Conservation (phyloP, 139 green algal genomes). For the Marvania coccoides region DNA sequence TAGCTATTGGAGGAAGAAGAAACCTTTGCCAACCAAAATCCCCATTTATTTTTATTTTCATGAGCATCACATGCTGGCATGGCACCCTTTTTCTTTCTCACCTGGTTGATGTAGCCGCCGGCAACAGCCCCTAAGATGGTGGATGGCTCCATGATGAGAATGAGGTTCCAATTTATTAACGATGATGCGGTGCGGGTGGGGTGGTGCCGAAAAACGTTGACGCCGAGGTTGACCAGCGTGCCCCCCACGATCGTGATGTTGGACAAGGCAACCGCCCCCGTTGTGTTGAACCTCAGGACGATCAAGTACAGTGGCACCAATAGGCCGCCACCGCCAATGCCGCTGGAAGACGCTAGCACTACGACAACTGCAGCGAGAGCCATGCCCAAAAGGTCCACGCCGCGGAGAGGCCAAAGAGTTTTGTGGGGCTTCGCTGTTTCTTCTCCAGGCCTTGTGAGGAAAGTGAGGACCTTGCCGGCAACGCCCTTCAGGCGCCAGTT, state of each 20-base stretch:
- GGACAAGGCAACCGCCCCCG: slow-evolving; percentile 41
- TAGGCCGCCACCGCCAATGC: slow-evolving; percentile 13
- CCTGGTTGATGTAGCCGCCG: slow-evolving; percentile 44
- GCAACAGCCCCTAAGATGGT: slow-evolving; percentile 53
- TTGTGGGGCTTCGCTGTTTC: slow-evolving; percentile 12
- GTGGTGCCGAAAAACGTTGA: slow-evolving; percentile 42
- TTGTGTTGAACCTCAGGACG: slow-evolving; percentile 3
- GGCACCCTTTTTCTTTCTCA: not conserved
- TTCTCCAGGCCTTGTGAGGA: too few relatives aligned
- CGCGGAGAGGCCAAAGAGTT: not conserved
- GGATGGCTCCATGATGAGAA: slow-evolving; percentile 59
- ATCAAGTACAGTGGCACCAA: slow-evolving; percentile 12
- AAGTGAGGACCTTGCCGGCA: too few relatives aligned
- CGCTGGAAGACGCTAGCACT: not conserved
- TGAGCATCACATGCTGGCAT: too few relatives aligned
- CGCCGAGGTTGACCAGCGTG: slow-evolving; percentile 42
- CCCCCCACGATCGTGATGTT: slow-evolving; percentile 61
- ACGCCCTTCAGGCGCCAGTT: too few relatives aligned
- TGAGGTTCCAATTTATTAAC: slow-evolving; percentile 60
- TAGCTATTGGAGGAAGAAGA: too few relatives aligned
- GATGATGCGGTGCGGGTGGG: not conserved
- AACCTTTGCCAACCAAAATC: too few relatives aligned
- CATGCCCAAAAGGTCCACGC: not conserved
- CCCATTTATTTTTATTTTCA: too few relatives aligned
- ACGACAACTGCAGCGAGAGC: not conserved